Evolutionary conservation across 1,284 basidiomycete genomes (phyloP), one percentile per base, ranked within the genome.

Genomic region (Heterobasidion parviporum): DNA sequence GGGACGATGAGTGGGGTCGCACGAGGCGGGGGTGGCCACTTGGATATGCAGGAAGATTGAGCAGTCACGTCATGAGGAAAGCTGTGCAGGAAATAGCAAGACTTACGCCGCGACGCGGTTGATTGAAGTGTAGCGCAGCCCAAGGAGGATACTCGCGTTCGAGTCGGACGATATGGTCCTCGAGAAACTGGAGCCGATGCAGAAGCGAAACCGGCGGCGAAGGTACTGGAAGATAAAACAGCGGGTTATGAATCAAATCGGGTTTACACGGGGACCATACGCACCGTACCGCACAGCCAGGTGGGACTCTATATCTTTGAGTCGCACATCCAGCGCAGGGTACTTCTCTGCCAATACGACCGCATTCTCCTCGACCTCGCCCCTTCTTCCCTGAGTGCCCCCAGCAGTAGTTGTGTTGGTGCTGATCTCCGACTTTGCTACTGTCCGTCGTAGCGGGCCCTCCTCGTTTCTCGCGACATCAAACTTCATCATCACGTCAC

Each of bases 11-110:
- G 76, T 1, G 87, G 86, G 1, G 81, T 87, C 18, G 80, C 72
- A 3, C 82, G 81, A 10, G 86, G 87, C 8, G 87, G 85, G n/a
- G 86, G 83, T 2, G 87, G 87, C 87, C 87, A 89, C 87, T 89
- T 5, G 5, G 61, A 8, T 6, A 54, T 26, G 6, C 2, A 52
- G 33, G 53, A 57, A 44, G 49, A 35, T 53, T 35, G 8, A 6
- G 44, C 8, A 12, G 36, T 43, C 6, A 26, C 5, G 26, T 26
- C 26, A 26, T 26, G 26, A 5, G 26, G 47, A 16, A n/a, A 52
- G 26, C 16, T 20, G 45, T 18, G 54, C 8, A n/a, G 26, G 32
- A 56, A 35, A 33, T 44, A 14, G 56, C 26, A 41, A 52, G n/a
- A 77, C 85, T 53, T 71, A 90, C 89, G 16, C 83, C 85, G 56